Conservation (phyloP, 164 flowering plant genomes). For the Berberis thunbergii region DNA sequence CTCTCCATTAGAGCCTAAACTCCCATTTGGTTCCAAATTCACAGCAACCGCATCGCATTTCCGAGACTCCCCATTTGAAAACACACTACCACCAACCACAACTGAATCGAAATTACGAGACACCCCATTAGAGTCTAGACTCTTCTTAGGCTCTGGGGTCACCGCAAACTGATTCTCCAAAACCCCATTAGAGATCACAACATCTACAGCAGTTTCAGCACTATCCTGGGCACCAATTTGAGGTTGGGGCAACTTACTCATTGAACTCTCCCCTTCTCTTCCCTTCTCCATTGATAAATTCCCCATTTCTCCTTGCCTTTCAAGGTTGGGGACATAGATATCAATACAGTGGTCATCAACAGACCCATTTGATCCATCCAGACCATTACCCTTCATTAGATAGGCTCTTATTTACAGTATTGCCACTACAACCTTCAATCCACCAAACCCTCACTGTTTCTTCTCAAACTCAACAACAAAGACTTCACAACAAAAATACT, state of each 20-base stretch:
- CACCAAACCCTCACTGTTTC: too few relatives aligned
- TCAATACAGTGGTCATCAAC: neutral
- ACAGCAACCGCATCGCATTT: neutral
- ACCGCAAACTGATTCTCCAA: neutral
- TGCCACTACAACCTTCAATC: too few relatives aligned
- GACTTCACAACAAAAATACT: too few relatives aligned
- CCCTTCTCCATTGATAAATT: constrained; percentile 1
- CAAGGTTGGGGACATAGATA: neutral
- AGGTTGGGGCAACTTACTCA: neutral
- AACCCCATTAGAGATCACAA: constrained; percentile 22
- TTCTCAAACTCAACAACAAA: too few relatives aligned
- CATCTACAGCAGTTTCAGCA: constrained; percentile 8
- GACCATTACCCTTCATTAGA: constrained; percentile 15
- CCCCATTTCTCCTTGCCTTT: constrained; percentile 3
- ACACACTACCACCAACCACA: neutral
- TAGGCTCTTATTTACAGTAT: too few relatives aligned
- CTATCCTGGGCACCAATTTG: neutral
- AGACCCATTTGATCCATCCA: neutral
- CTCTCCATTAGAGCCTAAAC: neutral
- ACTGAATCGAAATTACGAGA: neutral
- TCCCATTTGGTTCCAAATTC: constrained; percentile 1
- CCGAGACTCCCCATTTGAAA: neutral
- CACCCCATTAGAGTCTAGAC: neutral
- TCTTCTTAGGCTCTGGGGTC: neutral
- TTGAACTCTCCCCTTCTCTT: constrained; percentile 3